phyloP scores from a whole-genome alignment of 2,329 filamentous ascomycete species.

The Arthroderma uncinatum region DNA sequence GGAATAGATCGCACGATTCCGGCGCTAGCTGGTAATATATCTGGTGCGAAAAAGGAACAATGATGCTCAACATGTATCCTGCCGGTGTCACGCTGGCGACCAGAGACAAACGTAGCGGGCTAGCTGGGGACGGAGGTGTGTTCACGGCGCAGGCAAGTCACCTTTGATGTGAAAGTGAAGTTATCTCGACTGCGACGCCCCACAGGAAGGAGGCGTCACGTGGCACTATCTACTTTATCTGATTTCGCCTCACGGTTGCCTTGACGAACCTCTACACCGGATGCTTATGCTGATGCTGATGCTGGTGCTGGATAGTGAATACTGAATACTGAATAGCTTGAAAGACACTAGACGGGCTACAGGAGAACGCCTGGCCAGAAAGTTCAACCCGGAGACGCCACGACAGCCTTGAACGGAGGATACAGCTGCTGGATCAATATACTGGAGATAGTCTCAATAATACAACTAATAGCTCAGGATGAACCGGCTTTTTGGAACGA shows the following conservation, averaged over 20 bases:
- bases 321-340: no score
- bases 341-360: no score
- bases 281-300: no score
- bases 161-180: not conserved
- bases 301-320: no score
- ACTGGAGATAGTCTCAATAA: not conserved
- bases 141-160: not conserved
- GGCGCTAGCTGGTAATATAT: not conserved
- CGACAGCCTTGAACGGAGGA: no score
- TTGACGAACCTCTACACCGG: no score
- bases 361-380: no score
- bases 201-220: constrained; percentile 1
- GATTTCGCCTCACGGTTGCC: not conserved
- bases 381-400: no score
- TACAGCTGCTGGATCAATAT: not conserved
- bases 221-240: not conserved
- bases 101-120: not conserved
- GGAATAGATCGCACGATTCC: constrained; percentile 4
- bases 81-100: not conserved
- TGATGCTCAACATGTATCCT: not conserved
- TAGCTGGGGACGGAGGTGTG: not conserved
- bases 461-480: constrained; percentile 41
- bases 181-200: not conserved
- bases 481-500: constrained; percentile 92
- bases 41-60: not conserved